Evolutionary conservation across 2,329 filamentous ascomycete genomes (phyloP).

Genomic region (Pseudogymnoascus pannorum): DNA sequence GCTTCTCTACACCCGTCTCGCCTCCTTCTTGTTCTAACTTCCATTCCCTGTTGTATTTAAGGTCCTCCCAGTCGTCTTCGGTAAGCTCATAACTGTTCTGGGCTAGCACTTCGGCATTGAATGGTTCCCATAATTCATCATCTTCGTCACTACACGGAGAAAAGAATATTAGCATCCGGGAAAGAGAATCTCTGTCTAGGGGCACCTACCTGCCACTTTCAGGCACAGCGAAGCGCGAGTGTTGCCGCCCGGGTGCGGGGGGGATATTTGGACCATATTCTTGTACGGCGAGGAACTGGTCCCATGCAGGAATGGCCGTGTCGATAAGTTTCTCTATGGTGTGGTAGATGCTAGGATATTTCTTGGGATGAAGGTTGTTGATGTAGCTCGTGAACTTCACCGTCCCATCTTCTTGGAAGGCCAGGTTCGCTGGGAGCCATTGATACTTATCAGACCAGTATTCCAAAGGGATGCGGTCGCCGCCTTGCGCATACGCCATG

Average conservation of each 20-base stretch:
- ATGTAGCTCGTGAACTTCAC: constrained; percentile 35
- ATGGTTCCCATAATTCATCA: constrained; percentile 8
- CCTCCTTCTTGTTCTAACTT: background rate
- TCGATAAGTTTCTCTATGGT: constrained; percentile 32
- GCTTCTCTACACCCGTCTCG: background rate
- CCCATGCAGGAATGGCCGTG: constrained; percentile 30
- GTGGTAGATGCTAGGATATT: constrained; percentile 30
- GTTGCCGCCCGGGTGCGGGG: background rate
- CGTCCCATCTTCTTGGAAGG: constrained; percentile 21
- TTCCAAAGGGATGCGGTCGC: background rate
- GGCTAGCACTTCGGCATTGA: constrained; percentile 1
- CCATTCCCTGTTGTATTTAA: background rate
- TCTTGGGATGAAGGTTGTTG: constrained; percentile 38
- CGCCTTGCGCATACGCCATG: background rate
- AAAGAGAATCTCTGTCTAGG: background rate
- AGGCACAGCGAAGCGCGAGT: background rate
- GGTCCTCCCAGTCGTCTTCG: background rate
- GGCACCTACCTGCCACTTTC: background rate
- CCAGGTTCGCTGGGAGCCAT: constrained; percentile 37
- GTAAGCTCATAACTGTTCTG: background rate
- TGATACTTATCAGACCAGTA: constrained; percentile 34
- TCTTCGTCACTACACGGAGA: background rate
- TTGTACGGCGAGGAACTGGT: constrained; percentile 21
- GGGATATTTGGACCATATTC: background rate
- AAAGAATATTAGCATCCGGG: background rate